Evolutionary conservation across 2,329 filamentous ascomycete genomes (phyloP), one percentile per base, ranked within the genome.

Genomic region (Diaporthe caulivora): DNA sequence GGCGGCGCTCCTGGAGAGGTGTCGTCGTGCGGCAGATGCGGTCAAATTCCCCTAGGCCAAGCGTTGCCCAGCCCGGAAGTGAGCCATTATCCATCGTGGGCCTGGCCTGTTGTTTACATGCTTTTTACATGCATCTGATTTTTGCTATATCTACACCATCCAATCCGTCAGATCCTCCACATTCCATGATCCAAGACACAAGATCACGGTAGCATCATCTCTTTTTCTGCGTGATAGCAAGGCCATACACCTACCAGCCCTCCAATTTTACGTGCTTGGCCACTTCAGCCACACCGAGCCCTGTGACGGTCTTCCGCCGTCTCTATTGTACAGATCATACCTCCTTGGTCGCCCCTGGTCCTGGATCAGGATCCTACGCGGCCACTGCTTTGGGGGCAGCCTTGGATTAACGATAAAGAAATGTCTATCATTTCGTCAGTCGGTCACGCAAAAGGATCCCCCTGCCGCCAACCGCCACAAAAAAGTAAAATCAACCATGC

Each of bases 351-450:
- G 15, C 47, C 15, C 31, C 34, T 17, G 58, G 49, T 55, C 67
- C 72, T 40, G 40, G 40, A 17, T 60, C 40, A 57, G 67, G n/a
- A 42, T 58, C 57, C 57, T 34, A 34, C 57, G 37, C 58, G 44
- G 69, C 67, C 57, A 62, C 51, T 73, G 67, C 58, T 67, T 49
- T 51, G 57, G 57, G 57, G 65, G 31, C 47, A 34, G 54, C 44
- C 42, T 54, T 51, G 24, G 26, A 44, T 70, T 44, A 51, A 60
- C 21, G 65, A 70, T 60, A 64, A 65, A 65, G 47, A 55, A 67
- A 49, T 64, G 72, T 73, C 72, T 73, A 73, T 71, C 72, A 44
- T 73, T 55, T 67, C 72, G 31, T 70, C 37, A 60, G 57, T 58
- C 49, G 57, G 68, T 55, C 55, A 73, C 71, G 67, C 72, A 73